Evolutionary conservation across 2,329 filamentous ascomycete species (phyloP).

Genomic region (Botrytis cinerea): DNA sequence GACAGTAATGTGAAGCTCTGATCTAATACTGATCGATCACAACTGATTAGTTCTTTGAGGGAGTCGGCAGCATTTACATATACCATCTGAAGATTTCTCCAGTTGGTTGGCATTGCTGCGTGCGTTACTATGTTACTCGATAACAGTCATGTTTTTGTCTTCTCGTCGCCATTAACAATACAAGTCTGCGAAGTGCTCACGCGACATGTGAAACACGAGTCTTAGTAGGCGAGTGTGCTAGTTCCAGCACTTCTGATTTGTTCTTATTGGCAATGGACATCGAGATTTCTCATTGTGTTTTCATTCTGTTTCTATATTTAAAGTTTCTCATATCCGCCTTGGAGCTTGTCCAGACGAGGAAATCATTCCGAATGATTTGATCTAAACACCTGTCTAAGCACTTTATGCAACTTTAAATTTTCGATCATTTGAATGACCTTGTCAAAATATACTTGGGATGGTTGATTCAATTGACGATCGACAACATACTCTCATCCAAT

Average conservation of each 20-base stretch:
- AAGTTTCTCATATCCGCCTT: neutral
- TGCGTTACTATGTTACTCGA: neutral
- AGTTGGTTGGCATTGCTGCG: neutral
- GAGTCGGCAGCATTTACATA: neutral
- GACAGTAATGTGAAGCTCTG: neutral
- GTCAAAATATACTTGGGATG: neutral
- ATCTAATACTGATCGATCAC: neutral
- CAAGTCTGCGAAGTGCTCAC: neutral
- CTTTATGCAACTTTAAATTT: neutral
- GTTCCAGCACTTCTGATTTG: neutral
- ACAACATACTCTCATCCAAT: neutral
- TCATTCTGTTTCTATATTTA: conserved; percentile 4
- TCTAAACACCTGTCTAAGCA: neutral
- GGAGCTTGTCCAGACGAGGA: neutral
- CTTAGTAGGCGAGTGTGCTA: neutral
- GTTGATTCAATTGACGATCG: neutral
- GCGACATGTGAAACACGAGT: conserved; percentile 3
- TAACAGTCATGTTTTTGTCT: neutral
- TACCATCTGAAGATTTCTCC: neutral
- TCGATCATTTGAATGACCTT: neutral
- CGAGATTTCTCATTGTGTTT: neutral
- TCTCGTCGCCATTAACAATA: neutral
- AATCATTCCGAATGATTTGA: neutral
- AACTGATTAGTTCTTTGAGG: neutral
- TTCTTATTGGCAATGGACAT: neutral